These are phyloP conservation scores for Claviceps pazoutovae DNA, from an alignment of 2,329 filamentous ascomycete genomes.

Conservation along the genomic window DNA sequence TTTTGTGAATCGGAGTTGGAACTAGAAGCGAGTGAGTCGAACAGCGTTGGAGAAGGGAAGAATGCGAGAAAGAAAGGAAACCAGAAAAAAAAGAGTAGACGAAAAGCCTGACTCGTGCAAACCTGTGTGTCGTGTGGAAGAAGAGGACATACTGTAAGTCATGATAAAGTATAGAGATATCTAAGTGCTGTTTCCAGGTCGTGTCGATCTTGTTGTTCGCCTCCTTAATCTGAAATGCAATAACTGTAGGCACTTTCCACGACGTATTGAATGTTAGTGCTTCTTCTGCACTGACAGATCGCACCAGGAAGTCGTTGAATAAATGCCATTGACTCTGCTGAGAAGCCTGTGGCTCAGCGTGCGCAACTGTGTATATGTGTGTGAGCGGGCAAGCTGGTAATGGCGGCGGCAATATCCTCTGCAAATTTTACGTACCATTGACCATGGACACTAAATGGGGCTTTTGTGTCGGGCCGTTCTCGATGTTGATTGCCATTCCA, in stretches of 20 bases:
- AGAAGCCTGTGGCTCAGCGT: constrained; percentile 46
- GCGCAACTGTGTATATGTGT: constrained; percentile 35
- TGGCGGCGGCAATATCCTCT: neutral
- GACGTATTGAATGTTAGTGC: constrained; percentile 77
- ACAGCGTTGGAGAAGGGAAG: neutral
- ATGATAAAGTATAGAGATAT: constrained; percentile 72
- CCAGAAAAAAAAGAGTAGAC: neutral
- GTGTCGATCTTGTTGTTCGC: constrained; percentile 73
- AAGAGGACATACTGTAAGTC: constrained; percentile 38
- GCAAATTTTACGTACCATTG: constrained; percentile 44
- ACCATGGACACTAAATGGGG: constrained; percentile 84
- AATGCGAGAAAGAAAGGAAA: neutral
- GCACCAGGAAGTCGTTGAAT: constrained; percentile 93
- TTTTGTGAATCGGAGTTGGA: constrained; percentile 17
- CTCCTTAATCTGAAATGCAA: constrained; percentile 73
- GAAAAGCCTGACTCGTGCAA: constrained; percentile 1
- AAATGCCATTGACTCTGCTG: constrained; percentile 73
- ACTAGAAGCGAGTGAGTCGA: constrained; percentile 16
- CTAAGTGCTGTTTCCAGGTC: constrained; percentile 71
- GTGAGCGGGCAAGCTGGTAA: constrained; percentile 1
- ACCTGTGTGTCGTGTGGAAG: neutral
- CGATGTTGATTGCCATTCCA: constrained; percentile 80
- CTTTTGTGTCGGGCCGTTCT: constrained; percentile 71
- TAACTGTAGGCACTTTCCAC: constrained; percentile 85
- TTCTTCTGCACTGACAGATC: constrained; percentile 64